Conservation (phyloP, 768 basidiomycete genomes). For the Tricholoma hemisulphureum region DNA sequence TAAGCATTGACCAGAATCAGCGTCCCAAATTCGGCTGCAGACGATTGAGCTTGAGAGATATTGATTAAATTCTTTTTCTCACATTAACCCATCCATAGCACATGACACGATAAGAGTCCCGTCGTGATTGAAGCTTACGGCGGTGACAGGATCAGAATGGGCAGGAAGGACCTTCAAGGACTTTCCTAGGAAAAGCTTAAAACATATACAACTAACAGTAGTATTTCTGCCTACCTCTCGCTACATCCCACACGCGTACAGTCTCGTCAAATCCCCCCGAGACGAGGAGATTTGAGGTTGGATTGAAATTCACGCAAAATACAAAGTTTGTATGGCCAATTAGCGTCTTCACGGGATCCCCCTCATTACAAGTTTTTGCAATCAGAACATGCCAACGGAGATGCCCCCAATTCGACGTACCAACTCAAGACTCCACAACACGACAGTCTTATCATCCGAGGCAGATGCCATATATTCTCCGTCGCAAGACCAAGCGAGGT, state of each 20-base stretch:
- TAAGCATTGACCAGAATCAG: conserved; percentile 94
- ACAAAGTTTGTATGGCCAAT: conserved; percentile 92
- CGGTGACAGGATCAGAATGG: conserved; percentile 96
- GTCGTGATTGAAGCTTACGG: conserved; percentile 91
- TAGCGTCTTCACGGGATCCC: conserved; percentile 61
- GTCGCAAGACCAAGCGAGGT: conserved; percentile 86
- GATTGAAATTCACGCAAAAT: conserved; percentile 91
- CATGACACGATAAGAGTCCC: conserved; percentile 93
- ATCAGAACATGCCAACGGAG: conserved; percentile 11
- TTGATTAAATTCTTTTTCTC: conserved; percentile 25
- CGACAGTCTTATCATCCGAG: conserved; percentile 88
- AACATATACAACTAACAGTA: neutral
- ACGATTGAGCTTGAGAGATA: conserved; percentile 5
- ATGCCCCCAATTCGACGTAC: conserved; percentile 35
- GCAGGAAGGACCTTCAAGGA: conserved; percentile 88
- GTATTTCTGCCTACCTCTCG: conserved; percentile 56
- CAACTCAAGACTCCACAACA: conserved; percentile 77
- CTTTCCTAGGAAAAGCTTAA: conserved; percentile 51
- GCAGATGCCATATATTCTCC: conserved; percentile 84
- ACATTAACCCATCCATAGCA: conserved; percentile 98
- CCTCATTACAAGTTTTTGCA: conserved; percentile 35
- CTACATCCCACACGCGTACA: conserved; percentile 95
- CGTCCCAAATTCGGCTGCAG: conserved; percentile 95
- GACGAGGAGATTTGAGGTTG: conserved; percentile 84
- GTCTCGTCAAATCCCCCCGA: conserved; percentile 97